Evolutionary conservation across 2,329 filamentous ascomycete genomes (phyloP).

Genomic region (Aspergillus ochraceoroseus): DNA sequence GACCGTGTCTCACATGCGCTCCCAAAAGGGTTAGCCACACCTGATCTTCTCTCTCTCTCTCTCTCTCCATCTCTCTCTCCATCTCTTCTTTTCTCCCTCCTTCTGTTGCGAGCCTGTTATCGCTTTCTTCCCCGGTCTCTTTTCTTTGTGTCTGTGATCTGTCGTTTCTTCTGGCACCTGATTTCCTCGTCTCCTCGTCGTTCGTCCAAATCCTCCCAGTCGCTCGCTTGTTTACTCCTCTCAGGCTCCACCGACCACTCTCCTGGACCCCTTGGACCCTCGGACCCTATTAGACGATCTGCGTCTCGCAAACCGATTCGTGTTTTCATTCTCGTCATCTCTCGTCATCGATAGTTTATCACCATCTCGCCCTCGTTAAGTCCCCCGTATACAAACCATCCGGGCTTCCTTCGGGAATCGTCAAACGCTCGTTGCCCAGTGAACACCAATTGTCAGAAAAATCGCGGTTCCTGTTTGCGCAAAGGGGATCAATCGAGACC

Average conservation of each 20-base stretch:
- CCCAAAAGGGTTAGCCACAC: constrained; percentile 16
- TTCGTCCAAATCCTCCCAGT: constrained; percentile 12
- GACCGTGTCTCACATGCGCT: constrained; percentile 21
- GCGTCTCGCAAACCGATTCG: constrained; percentile 23
- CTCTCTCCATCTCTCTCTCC: constrained; percentile 13
- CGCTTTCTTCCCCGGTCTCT: constrained; percentile 1
- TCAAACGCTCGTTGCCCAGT: constrained; percentile 12
- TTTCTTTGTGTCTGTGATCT: neutral
- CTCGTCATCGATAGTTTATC: no score
- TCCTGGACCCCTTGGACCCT: constrained; percentile 12
- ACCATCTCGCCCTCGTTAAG: neutral
- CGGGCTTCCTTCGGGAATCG: no score
- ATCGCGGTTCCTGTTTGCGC: neutral
- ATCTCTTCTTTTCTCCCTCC: constrained; percentile 10
- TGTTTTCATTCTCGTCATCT: no score
- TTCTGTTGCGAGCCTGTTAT: constrained; percentile 8
- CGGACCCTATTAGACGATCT: constrained; percentile 19
- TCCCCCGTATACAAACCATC: no score
- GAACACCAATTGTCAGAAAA: constrained; percentile 1
- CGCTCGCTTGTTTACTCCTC: constrained; percentile 26
- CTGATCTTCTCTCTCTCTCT: constrained; percentile 11
- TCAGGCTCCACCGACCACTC: constrained; percentile 8
- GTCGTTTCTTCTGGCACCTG: neutral
- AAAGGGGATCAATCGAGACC: constrained; percentile 13
- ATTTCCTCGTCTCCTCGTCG: neutral